Base-by-base conservation (phyloP, 805 yeast species). In the Sugiyamaella mastotermitis region DNA sequence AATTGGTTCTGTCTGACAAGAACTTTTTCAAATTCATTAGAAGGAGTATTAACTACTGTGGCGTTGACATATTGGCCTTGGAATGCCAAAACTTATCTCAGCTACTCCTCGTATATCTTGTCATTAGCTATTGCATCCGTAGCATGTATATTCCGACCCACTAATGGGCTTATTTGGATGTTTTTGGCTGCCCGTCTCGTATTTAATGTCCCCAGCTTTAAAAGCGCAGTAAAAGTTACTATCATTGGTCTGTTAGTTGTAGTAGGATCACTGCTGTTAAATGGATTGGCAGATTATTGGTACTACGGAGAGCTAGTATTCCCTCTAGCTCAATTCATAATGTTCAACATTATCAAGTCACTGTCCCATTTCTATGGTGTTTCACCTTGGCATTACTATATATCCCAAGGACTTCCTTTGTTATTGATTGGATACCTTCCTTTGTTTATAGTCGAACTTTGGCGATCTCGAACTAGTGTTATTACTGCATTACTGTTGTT, bases 1-100 rank as follows among this genome's bases (percentile, higher is more conserved):
- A 86, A 87, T 56, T 85, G 90, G 81, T 85, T 72, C 59, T 69
- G 80, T 29, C 66, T 76, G 27, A 80, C 95, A 1, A 69, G 99
- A 46, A 78, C 95, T 1, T 92, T 92, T 55, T 76, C 94, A 36
- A 92, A 90, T 53, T 75, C 83, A 14, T 65, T 87, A 35, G 98
- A 92, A 57, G 71, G 81, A 71, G 67, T 72, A 1, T 54, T 87
- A 38, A 83, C 92, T 0, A 66, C 78, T 0, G 60, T 74, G 6
- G 87, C 87, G 0, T 62, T 90, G 33, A 65, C 71, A 11, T 72
- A 67, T 53, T 83, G 94, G 95, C 80, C 86, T 11, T 77, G 83
- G 82, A n/a, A n/a, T n/a, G n/a, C n/a, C n/a, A 37, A 34, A 17
- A 20, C 14, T 19, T 29, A n/a, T 4, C 14, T 23, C 3, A 21